Percentiles rank a stretch among this genome's conserved stretches.
phyloP scores from a whole-genome alignment of 148 eudicot species.

The Cornus kousa region DNA sequence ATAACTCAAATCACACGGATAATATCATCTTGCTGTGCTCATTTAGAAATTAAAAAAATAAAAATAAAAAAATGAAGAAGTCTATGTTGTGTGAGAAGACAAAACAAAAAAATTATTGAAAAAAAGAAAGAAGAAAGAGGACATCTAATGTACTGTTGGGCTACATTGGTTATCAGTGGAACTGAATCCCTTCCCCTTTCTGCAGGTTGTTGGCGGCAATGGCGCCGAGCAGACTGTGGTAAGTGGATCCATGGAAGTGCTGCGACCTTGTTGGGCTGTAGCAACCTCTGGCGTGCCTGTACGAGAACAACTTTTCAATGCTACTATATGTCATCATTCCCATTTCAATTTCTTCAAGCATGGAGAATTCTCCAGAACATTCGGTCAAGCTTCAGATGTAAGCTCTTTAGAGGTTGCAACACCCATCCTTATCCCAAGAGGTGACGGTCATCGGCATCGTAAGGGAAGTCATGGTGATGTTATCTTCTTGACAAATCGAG shows the following conservation, averaged over 20 bases:
- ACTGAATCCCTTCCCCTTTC: constrained; percentile 2
- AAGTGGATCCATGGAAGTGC: constrained; percentile 98
- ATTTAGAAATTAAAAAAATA: background rate
- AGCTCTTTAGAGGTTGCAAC: constrained; percentile 94
- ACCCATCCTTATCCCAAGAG: constrained; percentile 78
- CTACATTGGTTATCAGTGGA: background rate
- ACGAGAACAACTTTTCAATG: constrained; percentile 96
- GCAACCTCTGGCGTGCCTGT: constrained; percentile 99
- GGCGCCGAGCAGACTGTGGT: constrained; percentile 93
- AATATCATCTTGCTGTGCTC: background rate
- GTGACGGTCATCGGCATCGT: constrained; percentile 83
- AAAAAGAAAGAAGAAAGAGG: background rate
- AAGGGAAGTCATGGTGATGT: constrained; percentile 96
- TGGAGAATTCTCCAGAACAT: constrained; percentile 76
- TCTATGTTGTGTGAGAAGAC: no score
- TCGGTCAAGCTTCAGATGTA: constrained; percentile 57
- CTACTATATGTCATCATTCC: constrained; percentile 87
- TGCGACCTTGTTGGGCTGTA: constrained; percentile 97
- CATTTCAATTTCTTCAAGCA: constrained; percentile 77
- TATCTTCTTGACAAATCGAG: constrained; percentile 82
- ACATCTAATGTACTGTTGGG: background rate
- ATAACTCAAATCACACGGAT: background rate
- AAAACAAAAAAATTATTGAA: background rate
- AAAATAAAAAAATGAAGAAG: no score
- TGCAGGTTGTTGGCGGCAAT: constrained; percentile 93